Evolutionary conservation across 371 early-diverging fungal species (phyloP), one percentile per base, ranked within the genome.

Genomic region (Mucor mucedo): DNA sequence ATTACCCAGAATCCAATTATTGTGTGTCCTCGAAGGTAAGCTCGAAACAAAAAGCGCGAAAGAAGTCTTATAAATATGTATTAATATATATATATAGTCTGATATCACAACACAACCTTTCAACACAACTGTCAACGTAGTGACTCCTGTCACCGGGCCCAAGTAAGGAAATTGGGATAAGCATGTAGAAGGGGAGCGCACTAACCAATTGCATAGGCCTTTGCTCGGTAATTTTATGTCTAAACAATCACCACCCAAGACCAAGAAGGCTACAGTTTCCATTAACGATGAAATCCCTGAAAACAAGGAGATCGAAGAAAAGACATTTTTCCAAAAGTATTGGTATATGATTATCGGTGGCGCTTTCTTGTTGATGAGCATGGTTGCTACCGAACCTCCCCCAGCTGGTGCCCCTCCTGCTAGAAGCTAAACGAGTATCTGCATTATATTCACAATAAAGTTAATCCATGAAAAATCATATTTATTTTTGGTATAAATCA

Each of bases 261-360:
- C 70, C 9, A 65, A 70, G 10, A 66, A 62, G 41, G 60, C 66
- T 3, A 41, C 39, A 53, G 66, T 42, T 13, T 6, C 58, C 27
- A 50, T 66, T 1, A 66, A 66, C 39, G 70, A 72, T 49, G 63
- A 65, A 33, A 42, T 62, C 1, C 57, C 58, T 11, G 58, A 66
- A 6, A 56, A 52, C 4, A 69, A 62, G 16, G 70, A 59, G 14
- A 47, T 62, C 8, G 73, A 72, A 58, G 73, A 72, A 52, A 72
- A 59, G 40, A 49, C 55, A 3, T 72, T 72, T 40, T 72, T 69
- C 39, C 73, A 72, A 60, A 72, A 72, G 55, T 66, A 72, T 45
- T 72, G 73, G 72, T 69, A 69, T 33, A 39, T 58, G 11, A 62
- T 67, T 35, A 44, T 67, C 7, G 68, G 45, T 39, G 66, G 57